These are phyloP conservation scores for Colletotrichum chlorophyti DNA, from an alignment of 2,329 filamentous ascomycete species.

Conservation along the genomic window DNA sequence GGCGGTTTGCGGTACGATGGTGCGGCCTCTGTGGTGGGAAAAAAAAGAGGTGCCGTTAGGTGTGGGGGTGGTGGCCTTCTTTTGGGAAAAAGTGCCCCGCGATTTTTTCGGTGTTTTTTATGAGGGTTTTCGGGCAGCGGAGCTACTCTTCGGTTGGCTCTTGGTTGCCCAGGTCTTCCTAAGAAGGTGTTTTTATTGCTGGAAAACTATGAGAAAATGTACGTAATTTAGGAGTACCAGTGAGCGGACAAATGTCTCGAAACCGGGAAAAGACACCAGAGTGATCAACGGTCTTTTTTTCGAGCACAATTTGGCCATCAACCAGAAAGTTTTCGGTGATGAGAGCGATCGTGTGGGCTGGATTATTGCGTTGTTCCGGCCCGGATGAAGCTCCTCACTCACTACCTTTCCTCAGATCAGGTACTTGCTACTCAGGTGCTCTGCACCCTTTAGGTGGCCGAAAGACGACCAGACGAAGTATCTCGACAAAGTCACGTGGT, in stretches of 20 bases:
- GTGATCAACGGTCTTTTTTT: background rate
- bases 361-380: constrained; percentile 14
- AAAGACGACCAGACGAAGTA: too few species aligned
- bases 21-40: constrained; percentile 27
- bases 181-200: background rate
- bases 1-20: constrained; percentile 21
- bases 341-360: constrained; percentile 24
- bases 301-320: constrained; percentile 20
- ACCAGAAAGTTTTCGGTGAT: constrained; percentile 19
- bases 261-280: background rate
- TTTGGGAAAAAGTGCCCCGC: constrained; percentile 27
- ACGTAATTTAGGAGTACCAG: too few species aligned
- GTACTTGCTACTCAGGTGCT: constrained; percentile 7
- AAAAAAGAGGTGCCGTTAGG: constrained; percentile 28
- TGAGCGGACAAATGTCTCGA: too few species aligned
- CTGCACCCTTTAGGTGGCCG: too few species aligned
- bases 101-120: constrained; percentile 22
- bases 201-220: background rate
- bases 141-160: constrained; percentile 15
- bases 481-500: too few species aligned
- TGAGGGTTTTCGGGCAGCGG: constrained; percentile 21
- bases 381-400: constrained; percentile 19
- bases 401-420: background rate
- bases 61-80: constrained; percentile 22
- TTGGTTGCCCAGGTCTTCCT: background rate